phyloP scores from a whole-genome alignment of 2,329 filamentous ascomycete species.

The Curvularia lunata region DNA sequence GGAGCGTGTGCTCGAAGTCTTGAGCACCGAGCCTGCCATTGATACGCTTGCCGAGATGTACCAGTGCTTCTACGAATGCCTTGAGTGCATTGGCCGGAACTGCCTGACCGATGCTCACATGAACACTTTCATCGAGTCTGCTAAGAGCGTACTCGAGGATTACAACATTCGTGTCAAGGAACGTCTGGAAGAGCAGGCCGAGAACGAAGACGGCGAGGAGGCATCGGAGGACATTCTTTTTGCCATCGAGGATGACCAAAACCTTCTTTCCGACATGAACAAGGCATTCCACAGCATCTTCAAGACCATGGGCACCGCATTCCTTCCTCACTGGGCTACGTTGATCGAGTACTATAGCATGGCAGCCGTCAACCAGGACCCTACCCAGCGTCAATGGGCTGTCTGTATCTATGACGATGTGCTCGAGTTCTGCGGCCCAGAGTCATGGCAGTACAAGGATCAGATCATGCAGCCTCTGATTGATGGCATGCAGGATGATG shows the following conservation, averaged over 20 bases:
- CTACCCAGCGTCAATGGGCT: slow-evolving; percentile 97
- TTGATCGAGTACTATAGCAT: slow-evolving; percentile 83
- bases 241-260: slow-evolving; percentile 97
- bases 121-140: slow-evolving; percentile 84
- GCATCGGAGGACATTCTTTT: slow-evolving; percentile 85
- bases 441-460: slow-evolving; percentile 84
- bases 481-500: slow-evolving; percentile 82
- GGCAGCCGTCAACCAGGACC: slow-evolving; percentile 81
- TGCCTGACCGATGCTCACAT: slow-evolving; percentile 81
- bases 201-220: slow-evolving; percentile 88
- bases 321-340: slow-evolving; percentile 86
- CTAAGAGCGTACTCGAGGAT: slow-evolving; percentile 85
- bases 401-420: slow-evolving; percentile 99
- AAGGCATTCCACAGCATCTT: slow-evolving; percentile 99
- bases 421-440: slow-evolving; percentile 90
- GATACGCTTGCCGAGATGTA: slow-evolving; percentile 99
- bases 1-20: slow-evolving; percentile 89
- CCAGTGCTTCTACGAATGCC: slow-evolving; percentile 98
- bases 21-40: slow-evolving; percentile 91
- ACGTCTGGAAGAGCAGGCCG: slow-evolving; percentile 82
- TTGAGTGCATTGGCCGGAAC: slow-evolving; percentile 89
- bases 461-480: slow-evolving; percentile 88
- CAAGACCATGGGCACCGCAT: slow-evolving; percentile 87
- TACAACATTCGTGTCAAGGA: slow-evolving; percentile 86
- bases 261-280: slow-evolving; percentile 97